Percentiles rank a stretch among this genome's conserved stretches.
These are phyloP conservation scores for Calophaca sinica DNA, from an alignment of 306 rosid genomes.

Conservation along the genomic window DNA sequence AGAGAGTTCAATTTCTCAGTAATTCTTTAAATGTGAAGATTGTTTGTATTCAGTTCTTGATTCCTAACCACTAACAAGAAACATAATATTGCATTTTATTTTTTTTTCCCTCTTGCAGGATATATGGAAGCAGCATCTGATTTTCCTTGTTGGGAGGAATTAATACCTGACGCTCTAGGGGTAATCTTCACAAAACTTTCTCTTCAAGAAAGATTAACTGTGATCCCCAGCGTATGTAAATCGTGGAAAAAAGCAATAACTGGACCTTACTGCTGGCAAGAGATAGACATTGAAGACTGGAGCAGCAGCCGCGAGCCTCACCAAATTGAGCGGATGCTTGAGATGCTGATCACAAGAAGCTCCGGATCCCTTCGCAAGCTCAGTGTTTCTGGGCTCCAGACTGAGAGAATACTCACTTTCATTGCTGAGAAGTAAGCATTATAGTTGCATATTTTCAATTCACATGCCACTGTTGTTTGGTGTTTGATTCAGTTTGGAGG, in stretches of 20 bases:
- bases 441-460: constrained; percentile 1
- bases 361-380: constrained; percentile 82
- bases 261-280: constrained; percentile 96
- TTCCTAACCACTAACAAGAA: constrained; percentile 18
- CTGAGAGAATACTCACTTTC: constrained; percentile 65
- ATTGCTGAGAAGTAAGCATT: constrained; percentile 85
- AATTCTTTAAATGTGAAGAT: not conserved
- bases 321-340: constrained; percentile 71
- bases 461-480: not conserved
- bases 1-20: not conserved
- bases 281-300: constrained; percentile 90
- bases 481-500: constrained; percentile 11
- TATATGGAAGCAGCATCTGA: constrained; percentile 67
- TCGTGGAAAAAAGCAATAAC: constrained; percentile 76
- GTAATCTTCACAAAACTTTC: constrained; percentile 76
- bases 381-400: constrained; percentile 70
- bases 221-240: constrained; percentile 86
- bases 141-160: constrained; percentile 74
- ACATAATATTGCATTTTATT: not conserved
- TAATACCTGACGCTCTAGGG: constrained; percentile 86
- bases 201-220: constrained; percentile 72
- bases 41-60: not conserved
- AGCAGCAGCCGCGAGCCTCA: constrained; percentile 63
- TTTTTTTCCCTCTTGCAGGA: constrained; percentile 40
- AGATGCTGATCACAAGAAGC: constrained; percentile 73